Conservation (phyloP, 179 eudicot genomes). For the Heliamphora pulchella region DNA sequence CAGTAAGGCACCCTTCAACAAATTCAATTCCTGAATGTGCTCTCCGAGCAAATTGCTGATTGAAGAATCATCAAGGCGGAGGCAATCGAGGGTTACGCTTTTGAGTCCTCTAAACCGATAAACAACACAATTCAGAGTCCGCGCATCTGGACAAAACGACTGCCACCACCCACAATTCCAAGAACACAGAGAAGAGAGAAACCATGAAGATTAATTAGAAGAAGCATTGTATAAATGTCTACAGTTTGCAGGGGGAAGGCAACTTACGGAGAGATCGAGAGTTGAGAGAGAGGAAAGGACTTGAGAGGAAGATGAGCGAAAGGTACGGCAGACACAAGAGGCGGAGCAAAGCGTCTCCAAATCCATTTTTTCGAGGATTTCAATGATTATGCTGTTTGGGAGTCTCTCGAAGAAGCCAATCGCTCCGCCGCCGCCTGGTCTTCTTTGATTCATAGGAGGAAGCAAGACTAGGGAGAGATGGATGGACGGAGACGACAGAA, state of each 20-base stretch:
- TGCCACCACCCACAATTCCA: slow-evolving; percentile 18
- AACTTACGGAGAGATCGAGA: slow-evolving; percentile 42
- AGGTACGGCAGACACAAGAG: slow-evolving; percentile 29
- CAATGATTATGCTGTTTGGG: slow-evolving; percentile 24
- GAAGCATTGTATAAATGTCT: too few species aligned
- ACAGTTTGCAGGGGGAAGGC: too few species aligned
- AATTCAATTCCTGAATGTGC: slow-evolving; percentile 31
- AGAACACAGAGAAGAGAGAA: neutral
- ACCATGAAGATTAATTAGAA: too few species aligned
- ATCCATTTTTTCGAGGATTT: slow-evolving; percentile 24
- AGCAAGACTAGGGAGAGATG: neutral
- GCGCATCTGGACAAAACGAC: slow-evolving; percentile 35
- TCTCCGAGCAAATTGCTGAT: slow-evolving; percentile 25
- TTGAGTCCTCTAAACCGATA: slow-evolving; percentile 19
- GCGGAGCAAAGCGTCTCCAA: slow-evolving; percentile 29
- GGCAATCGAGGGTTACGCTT: slow-evolving; percentile 36
- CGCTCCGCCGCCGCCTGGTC: slow-evolving; percentile 2
- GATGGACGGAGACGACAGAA: neutral
- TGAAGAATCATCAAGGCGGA: slow-evolving; percentile 25
- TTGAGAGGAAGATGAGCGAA: slow-evolving; percentile 26
- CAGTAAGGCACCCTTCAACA: slow-evolving; percentile 32
- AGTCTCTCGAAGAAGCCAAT: slow-evolving; percentile 20
- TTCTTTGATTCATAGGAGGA: neutral
- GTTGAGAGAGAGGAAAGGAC: slow-evolving; percentile 22
- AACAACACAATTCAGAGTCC: slow-evolving; percentile 22